These are phyloP conservation scores for Scedosporium apiospermum DNA, from an alignment of 2,329 filamentous ascomycete genomes.

Conservation along the genomic window DNA sequence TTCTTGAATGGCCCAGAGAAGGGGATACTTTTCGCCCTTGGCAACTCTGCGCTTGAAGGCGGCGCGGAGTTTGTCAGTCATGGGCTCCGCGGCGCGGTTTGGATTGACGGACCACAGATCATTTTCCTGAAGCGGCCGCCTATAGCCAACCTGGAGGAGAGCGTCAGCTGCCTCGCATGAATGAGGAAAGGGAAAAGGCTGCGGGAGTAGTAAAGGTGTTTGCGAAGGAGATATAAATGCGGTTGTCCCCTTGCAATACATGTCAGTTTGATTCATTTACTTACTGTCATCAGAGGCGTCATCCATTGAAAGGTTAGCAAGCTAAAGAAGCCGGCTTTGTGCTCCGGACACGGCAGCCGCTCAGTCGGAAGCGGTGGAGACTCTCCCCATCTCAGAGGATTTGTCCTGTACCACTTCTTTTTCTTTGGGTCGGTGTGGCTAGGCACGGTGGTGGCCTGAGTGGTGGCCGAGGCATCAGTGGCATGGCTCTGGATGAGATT, in stretches of 20 bases:
- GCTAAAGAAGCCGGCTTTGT: conserved; percentile 66
- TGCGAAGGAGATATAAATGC: neutral
- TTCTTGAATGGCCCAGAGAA: conserved; percentile 76
- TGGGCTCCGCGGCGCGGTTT: conserved; percentile 57
- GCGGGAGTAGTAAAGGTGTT: neutral
- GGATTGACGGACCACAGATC: conserved; percentile 91
- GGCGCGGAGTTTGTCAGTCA: conserved; percentile 56
- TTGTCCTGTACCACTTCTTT: conserved; percentile 54
- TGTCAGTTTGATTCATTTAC: conserved; percentile 16
- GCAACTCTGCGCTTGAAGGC: conserved; percentile 62
- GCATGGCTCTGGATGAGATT: conserved; percentile 40
- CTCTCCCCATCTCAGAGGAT: conserved; percentile 51
- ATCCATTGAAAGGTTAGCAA: conserved; percentile 82
- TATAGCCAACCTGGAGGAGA: conserved; percentile 51
- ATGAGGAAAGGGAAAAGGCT: neutral
- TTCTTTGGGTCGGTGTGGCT: conserved; percentile 21
- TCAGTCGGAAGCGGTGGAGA: conserved; percentile 46
- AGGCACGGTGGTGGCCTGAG: conserved; percentile 26
- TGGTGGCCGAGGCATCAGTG: conserved; percentile 41
- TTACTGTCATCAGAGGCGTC: conserved; percentile 70
- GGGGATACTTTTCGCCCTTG: conserved; percentile 60
- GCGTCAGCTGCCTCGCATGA: neutral
- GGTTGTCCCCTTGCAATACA: neutral
- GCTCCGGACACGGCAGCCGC: conserved; percentile 53
- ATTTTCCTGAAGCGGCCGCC: conserved; percentile 68